Evolutionary conservation across 495 filamentous ascomycete genomes (phyloP), one percentile per base, ranked within the genome.

Genomic region (Xanthoparmelia taractica): DNA sequence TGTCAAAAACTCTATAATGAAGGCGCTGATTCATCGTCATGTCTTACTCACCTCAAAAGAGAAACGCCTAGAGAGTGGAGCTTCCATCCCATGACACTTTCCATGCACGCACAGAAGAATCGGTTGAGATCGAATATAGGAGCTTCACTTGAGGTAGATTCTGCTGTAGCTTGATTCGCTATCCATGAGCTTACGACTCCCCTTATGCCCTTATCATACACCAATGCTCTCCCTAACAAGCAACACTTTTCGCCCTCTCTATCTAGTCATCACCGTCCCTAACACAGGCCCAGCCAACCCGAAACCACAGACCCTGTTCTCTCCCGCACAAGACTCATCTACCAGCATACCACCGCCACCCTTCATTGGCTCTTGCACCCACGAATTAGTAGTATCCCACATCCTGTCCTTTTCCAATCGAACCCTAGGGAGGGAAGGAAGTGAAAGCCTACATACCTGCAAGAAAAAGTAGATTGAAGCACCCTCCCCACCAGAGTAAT

Each of bases 401-500:
- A 61, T 57, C 66, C 50, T 15, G 10, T n/a, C 5, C 6, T 15
- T 20, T 11, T 6, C 17, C 43, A n/a, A 20, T 12, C 36, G 15
- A n/a, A 29, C 27, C n/a, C 25, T n/a, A 0, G 12, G 11, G 38
- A 1, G 8, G 18, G 12, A 0, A 40, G 0, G 31, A 25, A 10
- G 29, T 1, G 8, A 27, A 17, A 57, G 23, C 34, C 56, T 47
- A 85, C 88, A 80, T 70, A 91, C 89, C 82, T 84, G 38, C 71
- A 71, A 70, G 77, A 75, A 80, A 80, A 78, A 79, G 74, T 71
- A 67, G 70, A 70, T 18, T 82, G 86, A 89, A 89, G 85, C 84
- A 82, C 82, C 87, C 81, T 82, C 87, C 90, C 82, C 86, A 83
- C 82, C 87, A 87, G 88, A 91, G 85, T 94, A 84, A 94, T 93